phyloP scores from a whole-genome alignment of 2,329 filamentous ascomycete genomes.

The Pseudofabraea citricarpa region DNA sequence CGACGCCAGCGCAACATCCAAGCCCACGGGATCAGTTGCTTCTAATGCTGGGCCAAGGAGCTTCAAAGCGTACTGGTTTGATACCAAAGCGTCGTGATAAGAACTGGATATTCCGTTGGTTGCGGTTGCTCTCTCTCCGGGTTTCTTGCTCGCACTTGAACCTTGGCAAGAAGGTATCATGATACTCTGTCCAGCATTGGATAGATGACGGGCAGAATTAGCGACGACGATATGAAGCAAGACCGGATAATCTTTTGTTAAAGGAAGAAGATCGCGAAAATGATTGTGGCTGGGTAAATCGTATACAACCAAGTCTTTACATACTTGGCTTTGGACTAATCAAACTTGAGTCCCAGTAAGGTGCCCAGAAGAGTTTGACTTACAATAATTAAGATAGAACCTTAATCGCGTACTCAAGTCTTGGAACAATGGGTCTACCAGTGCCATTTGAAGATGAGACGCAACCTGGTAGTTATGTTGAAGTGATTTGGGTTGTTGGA shows the following conservation, averaged over 20 bases:
- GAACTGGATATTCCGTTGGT: too few relatives aligned
- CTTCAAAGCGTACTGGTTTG: not conserved
- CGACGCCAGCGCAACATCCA: slow-evolving; percentile 28
- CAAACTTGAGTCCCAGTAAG: not conserved
- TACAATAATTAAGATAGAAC: not conserved
- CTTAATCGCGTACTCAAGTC: slow-evolving; percentile 36
- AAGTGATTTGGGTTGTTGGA: too few relatives aligned
- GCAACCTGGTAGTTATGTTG: too few relatives aligned
- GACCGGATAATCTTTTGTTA: slow-evolving; percentile 40
- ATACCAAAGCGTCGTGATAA: slow-evolving; percentile 38
- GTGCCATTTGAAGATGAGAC: too few relatives aligned
- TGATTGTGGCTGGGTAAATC: slow-evolving; percentile 42
- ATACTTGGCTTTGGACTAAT: slow-evolving; percentile 43
- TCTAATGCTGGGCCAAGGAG: slow-evolving; percentile 33
- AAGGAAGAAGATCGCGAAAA: slow-evolving; percentile 40
- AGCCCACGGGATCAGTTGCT: slow-evolving; percentile 37
- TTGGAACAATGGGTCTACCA: slow-evolving; percentile 52
- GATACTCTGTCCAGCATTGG: slow-evolving; percentile 32
- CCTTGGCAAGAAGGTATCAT: too few relatives aligned
- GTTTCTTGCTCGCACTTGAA: too few relatives aligned
- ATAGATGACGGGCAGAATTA: slow-evolving; percentile 44
- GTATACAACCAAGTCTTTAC: slow-evolving; percentile 48
- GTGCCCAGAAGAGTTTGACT: slow-evolving; percentile 12
- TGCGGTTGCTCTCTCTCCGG: too few relatives aligned
- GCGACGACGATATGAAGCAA: slow-evolving; percentile 44